Evolutionary conservation across 176 grass and related monocot species (phyloP).

Genomic region (Ampelocalamus luodianensis): DNA sequence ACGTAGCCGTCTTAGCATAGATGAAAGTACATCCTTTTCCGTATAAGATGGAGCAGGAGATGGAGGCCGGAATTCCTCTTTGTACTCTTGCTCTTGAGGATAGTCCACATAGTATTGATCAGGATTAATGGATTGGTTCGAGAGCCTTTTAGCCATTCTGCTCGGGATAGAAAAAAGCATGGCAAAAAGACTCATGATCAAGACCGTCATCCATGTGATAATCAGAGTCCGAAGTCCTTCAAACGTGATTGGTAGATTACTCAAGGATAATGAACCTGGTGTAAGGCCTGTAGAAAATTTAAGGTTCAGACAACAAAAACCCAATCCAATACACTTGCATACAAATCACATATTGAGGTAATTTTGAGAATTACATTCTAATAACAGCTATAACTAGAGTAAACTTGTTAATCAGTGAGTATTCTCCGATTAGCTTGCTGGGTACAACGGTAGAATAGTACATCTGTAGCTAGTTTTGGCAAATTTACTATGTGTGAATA

Average conservation of each 20-base stretch:
- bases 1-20: constrained; percentile 64
- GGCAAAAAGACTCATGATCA: constrained; percentile 71
- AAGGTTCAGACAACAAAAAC: constrained; percentile 13
- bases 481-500: background rate
- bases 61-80: constrained; percentile 87
- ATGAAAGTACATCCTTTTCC: constrained; percentile 73
- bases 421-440: background rate
- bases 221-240: constrained; percentile 55
- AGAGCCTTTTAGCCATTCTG: constrained; percentile 69
- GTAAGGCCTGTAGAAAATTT: constrained; percentile 28
- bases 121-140: constrained; percentile 50
- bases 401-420: background rate
- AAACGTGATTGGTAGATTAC: constrained; percentile 41
- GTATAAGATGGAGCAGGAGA: constrained; percentile 86
- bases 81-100: constrained; percentile 62
- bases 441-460: background rate
- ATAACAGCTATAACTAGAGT: constrained; percentile 6
- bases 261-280: constrained; percentile 50
- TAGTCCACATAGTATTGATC: constrained; percentile 51
- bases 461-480: background rate
- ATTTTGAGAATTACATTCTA: constrained; percentile 9
- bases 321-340: background rate
- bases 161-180: constrained; percentile 59
- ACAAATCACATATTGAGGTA: background rate
- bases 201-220: constrained; percentile 68